phyloP scores from a whole-genome alignment of 2,329 filamentous ascomycete species.

The Gliomastix tumulicola region DNA sequence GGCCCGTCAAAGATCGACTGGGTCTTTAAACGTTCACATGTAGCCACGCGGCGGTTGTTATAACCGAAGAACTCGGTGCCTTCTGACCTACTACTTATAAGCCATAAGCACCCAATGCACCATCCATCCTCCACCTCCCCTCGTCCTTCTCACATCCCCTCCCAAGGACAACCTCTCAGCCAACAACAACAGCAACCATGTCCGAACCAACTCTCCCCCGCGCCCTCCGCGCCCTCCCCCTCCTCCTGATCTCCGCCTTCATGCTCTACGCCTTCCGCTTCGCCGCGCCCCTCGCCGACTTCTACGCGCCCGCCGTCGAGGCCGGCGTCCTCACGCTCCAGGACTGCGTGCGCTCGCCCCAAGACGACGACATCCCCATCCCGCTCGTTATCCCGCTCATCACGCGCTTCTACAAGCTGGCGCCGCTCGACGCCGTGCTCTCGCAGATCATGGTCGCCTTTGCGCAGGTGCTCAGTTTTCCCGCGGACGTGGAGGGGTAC shows the following conservation, averaged over 20 bases:
- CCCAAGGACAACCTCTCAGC: too few species aligned
- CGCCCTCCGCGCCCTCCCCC: slow-evolving; percentile 7
- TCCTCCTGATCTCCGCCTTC: slow-evolving; percentile 9
- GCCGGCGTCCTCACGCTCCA: slow-evolving; percentile 3
- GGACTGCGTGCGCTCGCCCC: slow-evolving; percentile 4
- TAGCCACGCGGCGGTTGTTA: too few species aligned
- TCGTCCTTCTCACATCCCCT: too few species aligned
- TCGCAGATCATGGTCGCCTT: slow-evolving; percentile 11
- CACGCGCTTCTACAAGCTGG: slow-evolving; percentile 11
- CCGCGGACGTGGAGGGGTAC: slow-evolving; percentile 10
- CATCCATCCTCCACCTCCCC: too few species aligned
- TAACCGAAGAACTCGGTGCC: too few species aligned
- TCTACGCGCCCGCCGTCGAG: slow-evolving; percentile 5
- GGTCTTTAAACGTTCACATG: too few species aligned
- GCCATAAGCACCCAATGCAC: too few species aligned
- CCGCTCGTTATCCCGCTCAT: too few species aligned
- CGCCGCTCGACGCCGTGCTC: slow-evolving; percentile 11
- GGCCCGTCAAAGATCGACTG: too few species aligned
- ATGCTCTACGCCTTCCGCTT: slow-evolving; percentile 13
- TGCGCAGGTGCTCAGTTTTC: slow-evolving; percentile 13
- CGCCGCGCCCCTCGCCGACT: slow-evolving; percentile 8
- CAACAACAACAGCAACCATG: not conserved
- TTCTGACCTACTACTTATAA: too few species aligned
- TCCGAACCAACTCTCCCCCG: too few species aligned
- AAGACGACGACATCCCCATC: too few species aligned